These are phyloP conservation scores for Eleusine indica DNA, from an alignment of 176 grass and related monocot genomes.

Conservation along the genomic window DNA sequence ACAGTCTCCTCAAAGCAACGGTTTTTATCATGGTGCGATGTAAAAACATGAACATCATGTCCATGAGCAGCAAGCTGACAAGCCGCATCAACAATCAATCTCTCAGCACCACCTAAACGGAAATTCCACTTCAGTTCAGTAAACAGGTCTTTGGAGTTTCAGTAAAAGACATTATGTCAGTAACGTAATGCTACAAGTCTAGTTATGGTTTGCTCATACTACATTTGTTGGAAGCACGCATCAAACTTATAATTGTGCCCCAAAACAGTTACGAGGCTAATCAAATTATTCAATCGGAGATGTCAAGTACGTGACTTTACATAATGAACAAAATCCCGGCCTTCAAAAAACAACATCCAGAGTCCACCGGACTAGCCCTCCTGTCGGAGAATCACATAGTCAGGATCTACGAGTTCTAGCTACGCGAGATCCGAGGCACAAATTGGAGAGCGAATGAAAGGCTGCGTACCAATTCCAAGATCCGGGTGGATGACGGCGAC, in stretches of 20 bases:
- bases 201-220: background rate
- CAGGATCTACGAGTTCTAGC: background rate
- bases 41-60: constrained; percentile 86
- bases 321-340: background rate
- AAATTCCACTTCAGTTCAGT: background rate
- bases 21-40: constrained; percentile 91
- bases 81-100: constrained; percentile 88
- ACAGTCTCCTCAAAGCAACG: constrained; percentile 94
- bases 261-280: background rate
- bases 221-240: background rate
- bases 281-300: background rate
- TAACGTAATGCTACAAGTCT: background rate
- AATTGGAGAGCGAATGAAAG: background rate
- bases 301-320: background rate
- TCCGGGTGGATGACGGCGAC: constrained; percentile 87
- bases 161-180: background rate
- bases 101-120: constrained; percentile 81
- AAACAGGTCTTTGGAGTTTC: background rate
- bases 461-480: constrained; percentile 74
- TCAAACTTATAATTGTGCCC: background rate
- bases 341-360: background rate
- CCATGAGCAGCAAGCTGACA: constrained; percentile 81
- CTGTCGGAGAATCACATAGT: background rate
- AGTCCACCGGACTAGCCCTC: background rate
- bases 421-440: constrained; percentile 2